Conservation (phyloP, 73 alveolate species). For the Symbiodinium natans region DNA sequence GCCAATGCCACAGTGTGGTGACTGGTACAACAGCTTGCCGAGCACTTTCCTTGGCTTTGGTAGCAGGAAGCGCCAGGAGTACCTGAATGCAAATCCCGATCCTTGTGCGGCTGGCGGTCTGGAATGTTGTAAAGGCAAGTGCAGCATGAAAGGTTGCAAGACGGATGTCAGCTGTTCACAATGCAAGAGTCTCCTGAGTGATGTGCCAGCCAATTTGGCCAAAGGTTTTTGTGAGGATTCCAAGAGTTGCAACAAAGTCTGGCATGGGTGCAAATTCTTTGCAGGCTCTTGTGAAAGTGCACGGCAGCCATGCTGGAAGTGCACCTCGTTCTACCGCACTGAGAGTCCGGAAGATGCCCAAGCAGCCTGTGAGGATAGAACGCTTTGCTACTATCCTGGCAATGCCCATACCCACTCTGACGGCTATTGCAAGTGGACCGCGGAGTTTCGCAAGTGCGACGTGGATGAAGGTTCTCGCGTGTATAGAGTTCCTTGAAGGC, state of each 20-base stretch:
- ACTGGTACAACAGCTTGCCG: conserved; percentile 13
- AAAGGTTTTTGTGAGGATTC: background rate
- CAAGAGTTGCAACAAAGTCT: background rate
- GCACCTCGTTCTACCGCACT: background rate
- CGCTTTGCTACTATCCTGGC: background rate
- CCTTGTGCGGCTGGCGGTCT: background rate
- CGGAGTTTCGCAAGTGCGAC: background rate
- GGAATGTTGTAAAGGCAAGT: conserved; percentile 37
- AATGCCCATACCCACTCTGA: background rate
- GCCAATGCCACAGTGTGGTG: background rate
- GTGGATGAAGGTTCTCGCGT: too few species aligned
- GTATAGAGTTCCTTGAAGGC: too few species aligned
- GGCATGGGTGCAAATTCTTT: background rate
- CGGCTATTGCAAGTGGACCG: conserved; percentile 11
- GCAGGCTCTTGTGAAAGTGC: background rate
- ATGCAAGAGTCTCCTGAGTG: background rate
- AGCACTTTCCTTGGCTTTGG: background rate
- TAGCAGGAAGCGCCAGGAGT: background rate
- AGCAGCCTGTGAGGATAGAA: conserved; percentile 18
- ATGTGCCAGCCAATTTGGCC: background rate
- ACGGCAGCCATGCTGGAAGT: background rate
- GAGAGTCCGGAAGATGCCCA: background rate
- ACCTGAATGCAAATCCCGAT: background rate
- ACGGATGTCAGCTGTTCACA: background rate
- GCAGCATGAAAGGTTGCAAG: conserved; percentile 9